Evolutionary conservation across 2,329 filamentous ascomycete species (phyloP).

Genomic region (Trichoderma atrobrunneum): DNA sequence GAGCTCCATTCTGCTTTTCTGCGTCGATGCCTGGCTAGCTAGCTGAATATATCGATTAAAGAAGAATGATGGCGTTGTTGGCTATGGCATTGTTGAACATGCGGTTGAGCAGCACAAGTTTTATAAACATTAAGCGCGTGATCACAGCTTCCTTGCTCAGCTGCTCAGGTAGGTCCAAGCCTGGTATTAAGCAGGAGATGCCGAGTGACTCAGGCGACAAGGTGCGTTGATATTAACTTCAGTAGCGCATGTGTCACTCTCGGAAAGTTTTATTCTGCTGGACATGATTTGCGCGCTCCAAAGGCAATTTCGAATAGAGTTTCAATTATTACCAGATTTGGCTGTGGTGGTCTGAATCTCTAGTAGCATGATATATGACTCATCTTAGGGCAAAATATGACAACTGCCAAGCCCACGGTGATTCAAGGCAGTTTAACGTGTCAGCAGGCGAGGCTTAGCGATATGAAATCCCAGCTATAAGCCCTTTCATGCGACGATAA

Average conservation of each 20-base stretch:
- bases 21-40: neutral
- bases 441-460: neutral
- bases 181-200: neutral
- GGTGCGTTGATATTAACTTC: neutral
- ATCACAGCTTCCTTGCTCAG: neutral
- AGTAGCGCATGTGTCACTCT: neutral
- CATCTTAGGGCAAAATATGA: neutral
- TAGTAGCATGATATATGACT: neutral
- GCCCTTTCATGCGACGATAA: neutral
- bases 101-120: neutral
- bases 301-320: neutral
- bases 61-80: neutral
- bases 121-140: neutral
- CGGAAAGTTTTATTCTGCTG: neutral
- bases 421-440: neutral
- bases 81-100: neutral
- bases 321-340: neutral
- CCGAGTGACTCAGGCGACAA: neutral
- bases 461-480: neutral
- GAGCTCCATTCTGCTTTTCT: conserved; percentile 16
- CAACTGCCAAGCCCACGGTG: neutral
- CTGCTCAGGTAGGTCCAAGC: neutral
- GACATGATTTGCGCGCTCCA: neutral
- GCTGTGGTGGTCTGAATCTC: neutral
- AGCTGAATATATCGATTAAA: neutral